phyloP scores from a whole-genome alignment of 306 rosid species.

The Hippophae tibetana region DNA sequence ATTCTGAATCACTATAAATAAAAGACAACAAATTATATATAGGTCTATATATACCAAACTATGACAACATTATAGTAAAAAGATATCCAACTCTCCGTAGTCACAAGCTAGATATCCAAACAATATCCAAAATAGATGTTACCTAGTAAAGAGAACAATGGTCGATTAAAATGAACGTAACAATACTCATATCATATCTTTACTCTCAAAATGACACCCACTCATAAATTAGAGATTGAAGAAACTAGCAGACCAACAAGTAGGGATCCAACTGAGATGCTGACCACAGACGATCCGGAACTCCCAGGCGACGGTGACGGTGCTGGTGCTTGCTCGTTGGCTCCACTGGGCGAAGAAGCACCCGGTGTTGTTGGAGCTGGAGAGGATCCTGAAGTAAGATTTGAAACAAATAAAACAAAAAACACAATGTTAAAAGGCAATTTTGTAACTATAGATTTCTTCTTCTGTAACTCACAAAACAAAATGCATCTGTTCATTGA shows the following conservation, averaged over 20 bases:
- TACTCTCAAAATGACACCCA: slow-evolving; percentile 13
- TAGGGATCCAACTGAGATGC: slow-evolving; percentile 19
- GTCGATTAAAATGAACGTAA: slow-evolving; percentile 4
- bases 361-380: slow-evolving; percentile 16
- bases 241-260: slow-evolving; percentile 18
- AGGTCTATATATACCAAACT: too few relatives aligned
- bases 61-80: too few relatives aligned
- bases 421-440: background rate
- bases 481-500: too few relatives aligned
- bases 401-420: slow-evolving; percentile 17
- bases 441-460: background rate
- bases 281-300: slow-evolving; percentile 18
- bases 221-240: slow-evolving; percentile 25
- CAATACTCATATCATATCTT: background rate
- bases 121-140: too few relatives aligned
- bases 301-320: slow-evolving; percentile 18
- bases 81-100: too few relatives aligned
- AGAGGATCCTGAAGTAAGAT: slow-evolving; percentile 25
- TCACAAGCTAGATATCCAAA: too few relatives aligned
- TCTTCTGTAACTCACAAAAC: background rate
- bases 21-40: too few relatives aligned
- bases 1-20: too few relatives aligned
- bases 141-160: background rate
- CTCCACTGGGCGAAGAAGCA: slow-evolving; percentile 7
- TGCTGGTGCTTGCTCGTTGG: slow-evolving; percentile 20